These are phyloP conservation scores for Globisporangium megalacanthum DNA, from an alignment of 352 stramenopile species.

Conservation along the genomic window DNA sequence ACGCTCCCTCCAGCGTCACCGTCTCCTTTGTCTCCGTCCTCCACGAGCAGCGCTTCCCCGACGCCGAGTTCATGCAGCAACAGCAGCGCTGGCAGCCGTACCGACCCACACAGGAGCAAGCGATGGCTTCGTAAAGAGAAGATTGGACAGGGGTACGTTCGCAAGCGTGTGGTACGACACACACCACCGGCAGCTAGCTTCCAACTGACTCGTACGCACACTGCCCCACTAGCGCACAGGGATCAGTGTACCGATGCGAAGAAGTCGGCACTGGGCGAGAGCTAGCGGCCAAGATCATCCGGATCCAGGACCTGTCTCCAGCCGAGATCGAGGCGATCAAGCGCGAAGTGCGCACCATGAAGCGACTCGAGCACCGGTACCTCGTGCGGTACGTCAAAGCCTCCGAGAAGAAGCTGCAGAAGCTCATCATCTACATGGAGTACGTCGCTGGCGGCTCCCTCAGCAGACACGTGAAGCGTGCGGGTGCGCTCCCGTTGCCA, in stretches of 20 bases:
- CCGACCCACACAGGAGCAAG: conserved; percentile 11
- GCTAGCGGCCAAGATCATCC: conserved; percentile 69
- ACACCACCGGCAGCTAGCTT: too few species aligned
- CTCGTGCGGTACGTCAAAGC: conserved; percentile 65
- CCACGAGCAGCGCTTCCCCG: conserved; percentile 14
- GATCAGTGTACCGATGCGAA: conserved; percentile 66
- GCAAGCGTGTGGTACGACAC: too few species aligned
- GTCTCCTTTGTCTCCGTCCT: conserved; percentile 3
- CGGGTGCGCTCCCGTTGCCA: conserved; percentile 36
- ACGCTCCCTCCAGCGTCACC: conserved; percentile 22
- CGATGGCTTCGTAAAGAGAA: conserved; percentile 69
- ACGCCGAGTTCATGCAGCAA: conserved; percentile 9
- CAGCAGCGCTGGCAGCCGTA: conserved; percentile 7
- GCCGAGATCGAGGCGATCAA: conserved; percentile 55
- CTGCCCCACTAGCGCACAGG: conserved; percentile 30
- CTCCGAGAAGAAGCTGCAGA: conserved; percentile 47
- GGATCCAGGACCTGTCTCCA: conserved; percentile 43
- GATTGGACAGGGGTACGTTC: conserved; percentile 63
- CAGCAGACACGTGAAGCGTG: conserved; percentile 42
- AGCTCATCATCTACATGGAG: conserved; percentile 85
- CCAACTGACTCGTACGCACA: too few species aligned
- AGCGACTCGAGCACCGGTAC: conserved; percentile 45
- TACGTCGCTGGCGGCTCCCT: conserved; percentile 82
- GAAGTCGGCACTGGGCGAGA: conserved; percentile 42
- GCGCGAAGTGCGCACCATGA: conserved; percentile 63